phyloP scores from a whole-genome alignment of 352 stramenopile genomes.

The Phytophthora pseudosyringae region DNA sequence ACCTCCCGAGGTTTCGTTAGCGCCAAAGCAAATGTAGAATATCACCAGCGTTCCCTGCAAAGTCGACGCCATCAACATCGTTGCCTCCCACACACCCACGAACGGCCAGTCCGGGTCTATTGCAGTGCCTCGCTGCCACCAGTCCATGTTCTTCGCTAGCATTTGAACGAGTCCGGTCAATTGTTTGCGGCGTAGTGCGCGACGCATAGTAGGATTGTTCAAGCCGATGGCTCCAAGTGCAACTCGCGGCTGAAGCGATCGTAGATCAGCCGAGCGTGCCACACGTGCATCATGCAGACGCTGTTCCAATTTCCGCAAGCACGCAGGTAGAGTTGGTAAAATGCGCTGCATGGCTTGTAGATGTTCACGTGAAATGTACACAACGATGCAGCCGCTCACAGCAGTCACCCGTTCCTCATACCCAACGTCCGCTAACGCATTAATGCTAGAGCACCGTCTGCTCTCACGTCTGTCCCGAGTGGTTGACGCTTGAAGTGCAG shows the following conservation, averaged over 20 bases:
- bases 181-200: slow-evolving; percentile 27
- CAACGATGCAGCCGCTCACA: slow-evolving; percentile 61
- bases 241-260: slow-evolving; percentile 27
- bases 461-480: slow-evolving; percentile 7
- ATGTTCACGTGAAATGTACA: slow-evolving; percentile 56
- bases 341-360: slow-evolving; percentile 44
- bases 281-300: slow-evolving; percentile 40
- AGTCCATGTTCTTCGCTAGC: slow-evolving; percentile 39
- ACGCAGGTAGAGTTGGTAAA: slow-evolving; percentile 37
- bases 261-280: slow-evolving; percentile 37
- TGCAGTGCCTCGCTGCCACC: slow-evolving; percentile 35
- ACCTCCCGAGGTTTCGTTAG: slow-evolving; percentile 4
- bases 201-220: slow-evolving; percentile 33
- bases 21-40: slow-evolving; percentile 59
- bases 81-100: slow-evolving; percentile 60
- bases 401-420: slow-evolving; percentile 53
- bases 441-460: slow-evolving; percentile 19
- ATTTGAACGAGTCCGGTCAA: slow-evolving; percentile 22
- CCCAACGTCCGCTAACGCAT: slow-evolving; percentile 13
- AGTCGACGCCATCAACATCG: slow-evolving; percentile 48
- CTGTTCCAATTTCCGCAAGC: slow-evolving; percentile 39
- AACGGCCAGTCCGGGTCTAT: slow-evolving; percentile 60
- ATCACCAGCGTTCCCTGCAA: slow-evolving; percentile 52
- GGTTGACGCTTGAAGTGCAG: slow-evolving; percentile 30
- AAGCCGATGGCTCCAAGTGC: slow-evolving; percentile 21